Evolutionary conservation across 2,329 filamentous ascomycete species (phyloP), one percentile per base, ranked within the genome.

Genomic region (Metarhizium humberi): DNA sequence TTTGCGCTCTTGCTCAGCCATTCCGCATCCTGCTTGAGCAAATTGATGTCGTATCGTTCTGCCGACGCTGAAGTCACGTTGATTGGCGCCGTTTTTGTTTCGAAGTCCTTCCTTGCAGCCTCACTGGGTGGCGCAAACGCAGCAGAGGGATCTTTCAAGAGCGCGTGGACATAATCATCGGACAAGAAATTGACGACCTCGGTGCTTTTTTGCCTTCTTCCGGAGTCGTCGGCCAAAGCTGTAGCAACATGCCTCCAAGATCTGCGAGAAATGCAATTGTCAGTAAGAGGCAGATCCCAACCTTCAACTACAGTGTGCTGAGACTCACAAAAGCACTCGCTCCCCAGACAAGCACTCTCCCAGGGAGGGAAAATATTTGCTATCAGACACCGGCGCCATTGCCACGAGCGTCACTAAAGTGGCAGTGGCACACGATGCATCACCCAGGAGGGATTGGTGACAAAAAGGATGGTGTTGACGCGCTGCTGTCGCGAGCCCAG

Each of bases 41-140:
- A 76, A 43, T 87, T 84, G 61, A 96, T 77, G 65, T 92, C 83
- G 67, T 87, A 89, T 55, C 81, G 81, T 45, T 81, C 79, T 63
- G 81, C 82, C 13, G 81, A 75, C 5, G 81, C 81, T 18, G 87
- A 84, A 1, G 89, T 83, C 51, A 91, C 82, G 67, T 95, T 87
- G 58, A 96, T 95, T 5, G 91, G 88, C 25, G 91, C 88, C 1
- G 89, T 95, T 70, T 86, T 91, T 20, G 88, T 88, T 58, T 95
- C 88, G 66, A 95, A 95, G 18, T 81, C 80, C 61, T 81, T 78
- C 69, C 85, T 88, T 34, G 87, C 81, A 63, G 82, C 77, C 52
- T 82, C 67, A 60, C 80, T 85, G 76, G 59, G 78, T 64, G 79
- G 70, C 56, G 80, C 73, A 69, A 92, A 95, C 46, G 86, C 83